Conservation (phyloP, 805 yeast species). For the Barnettozyma botsteinii region DNA sequence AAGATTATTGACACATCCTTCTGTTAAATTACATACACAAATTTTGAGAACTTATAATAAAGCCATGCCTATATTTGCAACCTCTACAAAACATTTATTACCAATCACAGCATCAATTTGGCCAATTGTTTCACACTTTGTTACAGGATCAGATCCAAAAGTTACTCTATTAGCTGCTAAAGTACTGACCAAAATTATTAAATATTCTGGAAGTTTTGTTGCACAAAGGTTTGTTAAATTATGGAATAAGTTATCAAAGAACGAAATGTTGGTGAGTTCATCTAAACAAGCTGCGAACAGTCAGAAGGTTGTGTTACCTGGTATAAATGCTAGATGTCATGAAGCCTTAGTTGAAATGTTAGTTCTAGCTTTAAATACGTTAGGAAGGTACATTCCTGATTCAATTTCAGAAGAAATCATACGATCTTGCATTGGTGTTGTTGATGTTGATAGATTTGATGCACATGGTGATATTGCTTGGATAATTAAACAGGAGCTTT, state of each 20-base stretch:
- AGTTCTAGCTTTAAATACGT: constrained; percentile 12
- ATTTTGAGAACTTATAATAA: constrained; percentile 45
- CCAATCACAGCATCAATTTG: constrained; percentile 50
- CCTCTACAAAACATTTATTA: constrained; percentile 38
- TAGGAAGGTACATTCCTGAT: constrained; percentile 24
- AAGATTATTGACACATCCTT: constrained; percentile 60
- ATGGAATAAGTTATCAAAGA: constrained; percentile 30
- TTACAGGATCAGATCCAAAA: constrained; percentile 21
- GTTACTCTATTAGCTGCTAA: constrained; percentile 27
- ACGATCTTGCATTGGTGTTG: constrained; percentile 16
- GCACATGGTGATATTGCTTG: constrained; percentile 24
- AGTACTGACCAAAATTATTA: constrained; percentile 25
- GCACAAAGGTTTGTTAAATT: constrained; percentile 41
- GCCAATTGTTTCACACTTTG: constrained; percentile 35
- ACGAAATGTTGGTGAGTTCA: constrained; percentile 12
- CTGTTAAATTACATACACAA: constrained; percentile 48
- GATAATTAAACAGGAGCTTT: constrained; percentile 17
- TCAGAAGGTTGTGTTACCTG: constrained; percentile 20
- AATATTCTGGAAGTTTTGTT: constrained; percentile 42
- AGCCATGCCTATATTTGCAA: constrained; percentile 48
- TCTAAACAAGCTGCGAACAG: constrained; percentile 3
- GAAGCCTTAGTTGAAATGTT: constrained; percentile 19
- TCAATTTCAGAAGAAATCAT: constrained; percentile 17
- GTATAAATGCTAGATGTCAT: constrained; percentile 19
- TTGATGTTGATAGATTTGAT: constrained; percentile 16